Evolutionary conservation across 176 grass and related monocot species (phyloP), one percentile per base, ranked within the genome.

Genomic region (Ensete ventricosum): DNA sequence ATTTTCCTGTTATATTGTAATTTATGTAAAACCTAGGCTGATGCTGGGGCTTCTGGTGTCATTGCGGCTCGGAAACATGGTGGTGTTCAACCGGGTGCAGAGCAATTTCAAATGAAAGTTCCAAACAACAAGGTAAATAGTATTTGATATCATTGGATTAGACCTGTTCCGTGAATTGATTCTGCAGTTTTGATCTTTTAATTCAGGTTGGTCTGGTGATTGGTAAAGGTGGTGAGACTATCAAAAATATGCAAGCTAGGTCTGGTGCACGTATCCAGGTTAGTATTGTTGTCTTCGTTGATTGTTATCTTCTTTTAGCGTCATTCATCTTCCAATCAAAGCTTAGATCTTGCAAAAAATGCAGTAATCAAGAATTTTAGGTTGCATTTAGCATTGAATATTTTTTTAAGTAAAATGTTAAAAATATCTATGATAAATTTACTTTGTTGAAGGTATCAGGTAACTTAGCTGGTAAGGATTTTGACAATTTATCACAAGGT

Each of bases 201-300:
- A 69, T 73, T 65, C 73, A 99, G 96, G 96, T 99, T 67, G 96
- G 96, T 74, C 71, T 99, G 62, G 85, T 99, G 64, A 99, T 99
- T 82, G 96, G 96, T 43, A 99, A 95, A 84, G 84, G 86, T 69
- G 96, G 91, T 72, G 96, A 94, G 67, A 89, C 88, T 88, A 99
- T 99, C 50, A 99, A 99, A 85, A 89, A 78, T 55, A 95, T 99
- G 96, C 96, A 99, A 84, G 67, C 74, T 14, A 99, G 88, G 72
- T 77, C 95, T 72, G 88, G 91, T 70, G 95, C 95, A 84, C 90
- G 83, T 54, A 99, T 99, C 68, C 86, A 94, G 95, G 95, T 99
- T 26, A 82, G 80, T 23, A 21, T 14, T 3, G 1, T 70, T 70
- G 4, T 67, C 10, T 29, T 14, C 1, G 16, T 64, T 64, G 29